Conservation (phyloP, 805 yeast species). For the Zygoascus tannicola region DNA sequence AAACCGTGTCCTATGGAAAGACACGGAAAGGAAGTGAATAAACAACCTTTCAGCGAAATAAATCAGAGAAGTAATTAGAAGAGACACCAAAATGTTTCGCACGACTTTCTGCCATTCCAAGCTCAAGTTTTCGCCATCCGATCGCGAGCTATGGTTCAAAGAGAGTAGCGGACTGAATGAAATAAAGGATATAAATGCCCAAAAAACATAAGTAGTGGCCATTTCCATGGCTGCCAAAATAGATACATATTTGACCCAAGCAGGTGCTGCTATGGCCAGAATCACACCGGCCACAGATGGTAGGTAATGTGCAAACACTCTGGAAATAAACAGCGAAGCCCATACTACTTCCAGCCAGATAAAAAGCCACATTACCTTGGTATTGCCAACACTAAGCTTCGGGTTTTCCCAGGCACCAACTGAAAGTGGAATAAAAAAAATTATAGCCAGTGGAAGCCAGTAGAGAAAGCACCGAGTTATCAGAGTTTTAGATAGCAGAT, state of each 20-base stretch:
- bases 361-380: conserved; percentile 31
- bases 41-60: conserved; percentile 30
- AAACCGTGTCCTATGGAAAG: conserved; percentile 32
- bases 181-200: conserved; percentile 30
- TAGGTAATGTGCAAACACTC: conserved; percentile 27
- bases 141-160: conserved; percentile 21
- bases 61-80: conserved; percentile 29
- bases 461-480: conserved; percentile 27
- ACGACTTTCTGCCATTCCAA: conserved; percentile 30
- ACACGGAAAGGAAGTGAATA: conserved; percentile 31
- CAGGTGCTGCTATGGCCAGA: conserved; percentile 26
- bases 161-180: conserved; percentile 29
- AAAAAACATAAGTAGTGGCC: conserved; percentile 27
- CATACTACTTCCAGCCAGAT: conserved; percentile 34
- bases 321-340: conserved; percentile 29
- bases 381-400: conserved; percentile 26
- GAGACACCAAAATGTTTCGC: conserved; percentile 29
- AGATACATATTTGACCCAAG: conserved; percentile 24
- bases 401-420: conserved; percentile 30
- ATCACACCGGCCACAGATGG: conserved; percentile 24
- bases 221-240: conserved; percentile 29
- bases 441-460: conserved; percentile 31
- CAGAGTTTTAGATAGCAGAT: conserved; percentile 16
- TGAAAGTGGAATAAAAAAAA: conserved; percentile 31
- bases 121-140: conserved; percentile 11